phyloP scores from a whole-genome alignment of 257 asterid genomes.

The Marsdenia floribunda region DNA sequence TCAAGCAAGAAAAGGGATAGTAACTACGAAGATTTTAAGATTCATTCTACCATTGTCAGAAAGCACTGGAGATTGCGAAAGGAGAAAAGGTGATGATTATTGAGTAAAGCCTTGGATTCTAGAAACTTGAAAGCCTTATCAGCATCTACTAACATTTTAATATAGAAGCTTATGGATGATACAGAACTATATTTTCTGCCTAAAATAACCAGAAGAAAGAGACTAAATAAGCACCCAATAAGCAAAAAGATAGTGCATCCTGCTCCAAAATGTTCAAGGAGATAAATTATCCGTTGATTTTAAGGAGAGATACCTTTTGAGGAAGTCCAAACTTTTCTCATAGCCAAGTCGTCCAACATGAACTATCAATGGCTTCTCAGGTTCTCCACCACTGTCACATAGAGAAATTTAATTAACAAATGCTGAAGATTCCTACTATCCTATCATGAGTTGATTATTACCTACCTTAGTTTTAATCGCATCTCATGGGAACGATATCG shows the following conservation, averaged over 20 bases:
- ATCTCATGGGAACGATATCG: conserved; percentile 58
- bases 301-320: conserved; percentile 48
- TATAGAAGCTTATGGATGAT: neutral
- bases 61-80: neutral
- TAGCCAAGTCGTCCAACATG: conserved; percentile 94
- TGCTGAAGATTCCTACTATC: neutral
- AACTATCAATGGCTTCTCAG: conserved; percentile 78
- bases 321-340: conserved; percentile 91
- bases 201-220: neutral
- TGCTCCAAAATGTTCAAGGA: neutral
- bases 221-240: neutral
- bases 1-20: conserved; percentile 1
- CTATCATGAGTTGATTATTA: conserved; percentile 8
- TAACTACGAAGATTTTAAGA: neutral
- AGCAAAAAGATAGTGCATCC: neutral
- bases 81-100: neutral
- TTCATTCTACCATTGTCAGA: neutral
- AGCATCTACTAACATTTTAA: neutral
- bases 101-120: neutral
- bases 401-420: conserved; percentile 19
- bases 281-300: neutral
- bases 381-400: conserved; percentile 67
- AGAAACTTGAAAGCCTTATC: neutral
- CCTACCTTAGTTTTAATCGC: conserved; percentile 68
- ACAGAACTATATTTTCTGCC: neutral